phyloP scores from a whole-genome alignment of 2,329 filamentous ascomycete species.

The Botryotinia calthae region DNA sequence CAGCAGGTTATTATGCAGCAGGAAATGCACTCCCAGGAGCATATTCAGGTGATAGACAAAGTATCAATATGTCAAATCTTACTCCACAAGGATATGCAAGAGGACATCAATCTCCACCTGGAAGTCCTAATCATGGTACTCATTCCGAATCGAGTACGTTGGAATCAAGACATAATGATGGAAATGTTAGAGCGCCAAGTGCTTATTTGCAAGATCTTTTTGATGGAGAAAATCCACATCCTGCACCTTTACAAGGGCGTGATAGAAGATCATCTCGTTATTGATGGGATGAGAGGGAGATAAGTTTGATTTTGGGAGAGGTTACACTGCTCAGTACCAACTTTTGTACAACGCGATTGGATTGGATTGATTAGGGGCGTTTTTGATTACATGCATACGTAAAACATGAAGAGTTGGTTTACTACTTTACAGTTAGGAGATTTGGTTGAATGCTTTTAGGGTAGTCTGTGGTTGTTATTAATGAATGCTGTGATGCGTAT shows the following conservation, averaged over 20 bases:
- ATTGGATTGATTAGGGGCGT: constrained; percentile 3
- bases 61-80: constrained; percentile 61
- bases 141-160: constrained; percentile 58
- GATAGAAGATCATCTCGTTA: constrained; percentile 4
- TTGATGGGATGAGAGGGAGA: background rate
- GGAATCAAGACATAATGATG: constrained; percentile 58
- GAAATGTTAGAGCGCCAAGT: constrained; percentile 71
- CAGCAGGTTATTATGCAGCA: constrained; percentile 86
- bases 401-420: constrained; percentile 6
- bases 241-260: constrained; percentile 1
- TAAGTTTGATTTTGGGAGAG: background rate
- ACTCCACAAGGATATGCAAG: constrained; percentile 46
- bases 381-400: constrained; percentile 4
- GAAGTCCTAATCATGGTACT: constrained; percentile 50
- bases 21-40: constrained; percentile 43
- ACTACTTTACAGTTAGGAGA: background rate
- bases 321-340: background rate
- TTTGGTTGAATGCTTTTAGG: background rate
- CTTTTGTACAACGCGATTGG: constrained; percentile 7
- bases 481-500: background rate
- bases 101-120: constrained; percentile 53
- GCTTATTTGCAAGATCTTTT: constrained; percentile 89
- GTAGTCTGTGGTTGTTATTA: constrained; percentile 6
- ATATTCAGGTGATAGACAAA: constrained; percentile 39
- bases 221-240: constrained; percentile 48